Percentiles rank a stretch among this genome's conserved stretches.
Evolutionary conservation across 768 basidiomycete species (phyloP).

Genomic region (Macrolepiota albuminosa): DNA sequence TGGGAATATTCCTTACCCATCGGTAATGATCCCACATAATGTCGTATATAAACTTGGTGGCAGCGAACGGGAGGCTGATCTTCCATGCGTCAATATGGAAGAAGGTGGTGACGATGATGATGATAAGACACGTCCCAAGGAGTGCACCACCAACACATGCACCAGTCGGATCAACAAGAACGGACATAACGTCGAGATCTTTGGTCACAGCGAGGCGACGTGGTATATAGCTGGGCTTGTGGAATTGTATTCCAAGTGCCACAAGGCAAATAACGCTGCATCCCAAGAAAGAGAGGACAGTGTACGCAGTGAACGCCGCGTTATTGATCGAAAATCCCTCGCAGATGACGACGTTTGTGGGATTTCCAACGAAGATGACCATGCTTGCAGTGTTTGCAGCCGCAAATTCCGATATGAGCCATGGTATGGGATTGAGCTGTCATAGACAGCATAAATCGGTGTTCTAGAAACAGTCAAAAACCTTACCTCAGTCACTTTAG

Average conservation of each 20-base stretch:
- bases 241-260: conserved; percentile 58
- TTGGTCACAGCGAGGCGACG: conserved; percentile 30
- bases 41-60: conserved; percentile 68
- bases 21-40: conserved; percentile 52
- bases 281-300: conserved; percentile 75
- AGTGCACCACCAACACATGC: conserved; percentile 71
- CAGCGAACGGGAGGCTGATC: conserved; percentile 79
- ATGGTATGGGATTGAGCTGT: conserved; percentile 47
- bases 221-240: conserved; percentile 49
- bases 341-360: conserved; percentile 90
- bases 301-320: conserved; percentile 75
- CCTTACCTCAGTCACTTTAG: conserved; percentile 48
- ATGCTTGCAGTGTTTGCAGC: conserved; percentile 77
- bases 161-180: conserved; percentile 68
- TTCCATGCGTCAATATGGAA: conserved; percentile 77
- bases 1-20: conserved; percentile 22
- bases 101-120: conserved; percentile 74
- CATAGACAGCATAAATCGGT: background rate
- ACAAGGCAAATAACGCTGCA: conserved; percentile 58
- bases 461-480: background rate
- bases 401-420: conserved; percentile 74
- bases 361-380: conserved; percentile 81
- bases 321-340: conserved; percentile 81
- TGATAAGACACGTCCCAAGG: conserved; percentile 61
- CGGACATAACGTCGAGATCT: conserved; percentile 47